phyloP scores from a whole-genome alignment of 164 flowering plant species.

The Stephania cephalantha region DNA sequence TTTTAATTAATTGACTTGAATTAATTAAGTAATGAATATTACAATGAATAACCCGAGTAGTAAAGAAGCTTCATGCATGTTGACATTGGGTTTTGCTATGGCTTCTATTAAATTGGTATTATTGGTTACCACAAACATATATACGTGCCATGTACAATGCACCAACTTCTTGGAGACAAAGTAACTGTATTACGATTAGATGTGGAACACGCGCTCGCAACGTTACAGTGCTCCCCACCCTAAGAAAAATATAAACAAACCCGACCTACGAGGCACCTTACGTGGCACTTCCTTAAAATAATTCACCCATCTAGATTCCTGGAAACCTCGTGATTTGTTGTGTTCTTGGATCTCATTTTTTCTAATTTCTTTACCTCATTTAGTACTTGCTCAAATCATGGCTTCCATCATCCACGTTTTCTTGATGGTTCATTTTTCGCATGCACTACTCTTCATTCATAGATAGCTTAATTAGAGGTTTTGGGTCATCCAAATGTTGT shows the following conservation, averaged over 20 bases:
- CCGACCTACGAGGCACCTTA: not conserved
- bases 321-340: slow-evolving; percentile 7
- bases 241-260: not conserved
- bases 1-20: not conserved
- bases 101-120: not conserved
- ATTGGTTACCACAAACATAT: not conserved
- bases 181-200: not conserved
- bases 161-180: slow-evolving; percentile 1
- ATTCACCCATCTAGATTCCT: slow-evolving; percentile 7
- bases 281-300: slow-evolving; percentile 5
- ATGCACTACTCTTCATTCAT: too few relatives aligned
- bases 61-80: not conserved
- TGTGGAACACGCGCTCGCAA: not conserved
- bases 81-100: not conserved
- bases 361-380: not conserved
- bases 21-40: not conserved
- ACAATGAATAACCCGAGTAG: not conserved
- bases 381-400: not conserved
- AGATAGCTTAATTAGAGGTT: too few relatives aligned
- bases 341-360: slow-evolving; percentile 7
- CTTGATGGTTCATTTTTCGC: too few relatives aligned
- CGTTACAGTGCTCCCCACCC: not conserved
- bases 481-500: too few relatives aligned
- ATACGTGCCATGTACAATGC: slow-evolving; percentile 2
- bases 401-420: not conserved